Base-by-base conservation (phyloP, 2,329 filamentous ascomycete genomes). In the Paraconiothyrium brasiliense region DNA sequence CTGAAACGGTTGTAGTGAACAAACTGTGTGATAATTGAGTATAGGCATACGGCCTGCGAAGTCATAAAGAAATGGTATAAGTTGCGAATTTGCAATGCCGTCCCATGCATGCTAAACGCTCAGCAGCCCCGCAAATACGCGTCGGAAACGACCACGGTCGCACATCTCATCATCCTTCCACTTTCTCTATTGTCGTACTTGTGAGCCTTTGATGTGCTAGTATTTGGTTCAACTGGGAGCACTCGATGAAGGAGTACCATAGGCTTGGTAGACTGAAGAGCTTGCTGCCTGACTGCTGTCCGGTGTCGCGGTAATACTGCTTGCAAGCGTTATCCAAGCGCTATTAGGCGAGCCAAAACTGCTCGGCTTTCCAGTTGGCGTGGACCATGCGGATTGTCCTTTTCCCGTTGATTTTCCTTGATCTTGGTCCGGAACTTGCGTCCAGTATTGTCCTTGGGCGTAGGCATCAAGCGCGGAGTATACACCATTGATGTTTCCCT, bases 391-490 rank as follows among this genome's bases (percentile, higher is more conserved):
- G n/a, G 39, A 43, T n/a, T 43, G 14, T 14, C 16, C 39, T 13
- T 4, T n/a, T 20, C 39, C 14, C 20, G 44, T 47, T 30, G 13
- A 22, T 14, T 47, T 20, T 47, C 10, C 22, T 6, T 48, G 46
- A 5, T 14, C 24, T 48, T 11, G 9, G 4, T 27, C 46, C 30
- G 46, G 20, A 14, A 11, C 24, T 16, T 54, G 50, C 7, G 50
- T 54, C 50, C 3, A 41, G 10, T 54, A 43, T 13, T 54, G 5
- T n/a, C 50, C 50, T 16, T 27, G 37, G 20, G 37, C 30, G 37
- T 43, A 30, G 7, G 57, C 43, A 32, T 61, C 54, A n/a, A 60
- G 39, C 13, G 58, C 58, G 16, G 59, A 57, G 30, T 59, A 62
- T 2, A 62, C 52, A 24, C 49, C 60, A n/a, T 30, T 4, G 20